Evolutionary conservation across 768 basidiomycete genomes (phyloP).

Genomic region (Suillus cothurnatus): DNA sequence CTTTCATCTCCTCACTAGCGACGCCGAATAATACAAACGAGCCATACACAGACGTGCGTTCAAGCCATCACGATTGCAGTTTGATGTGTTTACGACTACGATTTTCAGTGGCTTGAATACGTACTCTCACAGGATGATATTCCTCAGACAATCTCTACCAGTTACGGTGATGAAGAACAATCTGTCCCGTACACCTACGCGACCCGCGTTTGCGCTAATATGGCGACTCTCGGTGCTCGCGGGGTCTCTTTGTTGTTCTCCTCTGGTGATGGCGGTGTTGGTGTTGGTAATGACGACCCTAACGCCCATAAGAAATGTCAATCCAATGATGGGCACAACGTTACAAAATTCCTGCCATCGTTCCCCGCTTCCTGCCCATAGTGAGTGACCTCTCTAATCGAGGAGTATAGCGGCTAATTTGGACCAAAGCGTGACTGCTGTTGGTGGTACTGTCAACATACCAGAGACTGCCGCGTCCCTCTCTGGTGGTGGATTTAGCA

Average conservation of each 20-base stretch:
- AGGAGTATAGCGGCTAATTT: neutral
- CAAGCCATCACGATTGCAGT: neutral
- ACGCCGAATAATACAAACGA: constrained; percentile 49
- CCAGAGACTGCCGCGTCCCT: constrained; percentile 63
- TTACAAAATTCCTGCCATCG: constrained; percentile 51
- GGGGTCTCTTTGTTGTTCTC: constrained; percentile 67
- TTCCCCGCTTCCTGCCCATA: constrained; percentile 69
- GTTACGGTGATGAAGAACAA: constrained; percentile 75
- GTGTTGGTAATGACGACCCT: constrained; percentile 58
- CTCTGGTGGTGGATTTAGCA: constrained; percentile 57
- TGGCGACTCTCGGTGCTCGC: constrained; percentile 70
- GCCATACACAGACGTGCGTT: constrained; percentile 46
- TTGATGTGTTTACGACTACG: neutral
- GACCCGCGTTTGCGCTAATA: constrained; percentile 54
- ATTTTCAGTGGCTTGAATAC: constrained; percentile 61
- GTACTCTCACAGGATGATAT: constrained; percentile 46
- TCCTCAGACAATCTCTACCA: constrained; percentile 69
- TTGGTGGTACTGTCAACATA: constrained; percentile 63
- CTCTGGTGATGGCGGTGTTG: constrained; percentile 71
- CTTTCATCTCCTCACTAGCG: constrained; percentile 50
- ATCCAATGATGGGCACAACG: constrained; percentile 60
- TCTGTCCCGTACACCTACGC: constrained; percentile 69
- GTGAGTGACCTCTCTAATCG: constrained; percentile 33
- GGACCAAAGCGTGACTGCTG: constrained; percentile 60
- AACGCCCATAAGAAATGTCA: constrained; percentile 53